Percentiles rank a stretch among this genome's conserved stretches.
Evolutionary conservation across 2,329 filamentous ascomycete genomes (phyloP).

Genomic region (Aspergillus cejpii): DNA sequence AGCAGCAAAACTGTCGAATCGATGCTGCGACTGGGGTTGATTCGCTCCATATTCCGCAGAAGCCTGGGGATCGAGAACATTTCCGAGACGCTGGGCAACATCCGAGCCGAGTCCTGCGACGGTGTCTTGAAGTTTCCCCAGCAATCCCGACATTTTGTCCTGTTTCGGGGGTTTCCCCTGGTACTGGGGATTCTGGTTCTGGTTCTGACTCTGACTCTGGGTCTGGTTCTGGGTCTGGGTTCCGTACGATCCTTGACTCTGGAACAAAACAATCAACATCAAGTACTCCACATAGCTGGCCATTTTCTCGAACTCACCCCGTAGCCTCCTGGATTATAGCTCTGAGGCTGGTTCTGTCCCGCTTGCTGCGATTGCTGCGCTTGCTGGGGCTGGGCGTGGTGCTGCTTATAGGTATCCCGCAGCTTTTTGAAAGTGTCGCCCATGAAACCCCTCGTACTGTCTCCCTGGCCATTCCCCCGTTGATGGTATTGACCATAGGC

Average conservation of each 20-base stretch:
- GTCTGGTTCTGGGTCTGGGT: constrained; percentile 23
- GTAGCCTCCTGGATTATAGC: constrained; percentile 19
- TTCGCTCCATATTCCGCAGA: constrained; percentile 41
- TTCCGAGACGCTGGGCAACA: constrained; percentile 46
- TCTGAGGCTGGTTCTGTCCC: constrained; percentile 13
- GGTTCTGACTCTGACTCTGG: constrained; percentile 21
- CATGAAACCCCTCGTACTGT: constrained; percentile 45
- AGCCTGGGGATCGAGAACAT: constrained; percentile 43
- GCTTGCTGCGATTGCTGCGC: constrained; percentile 1
- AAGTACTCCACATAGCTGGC: not conserved
- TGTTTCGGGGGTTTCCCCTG: constrained; percentile 31
- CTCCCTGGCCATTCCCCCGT: constrained; percentile 11
- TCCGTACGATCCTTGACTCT: constrained; percentile 9
- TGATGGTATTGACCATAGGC: constrained; percentile 50
- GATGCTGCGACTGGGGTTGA: constrained; percentile 41
- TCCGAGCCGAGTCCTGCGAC: constrained; percentile 48
- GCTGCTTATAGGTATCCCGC: constrained; percentile 30
- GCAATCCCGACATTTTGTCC: constrained; percentile 42
- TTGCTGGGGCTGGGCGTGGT: constrained; percentile 15
- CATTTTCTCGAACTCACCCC: constrained; percentile 14
- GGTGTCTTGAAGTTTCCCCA: constrained; percentile 51
- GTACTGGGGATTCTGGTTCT: constrained; percentile 17
- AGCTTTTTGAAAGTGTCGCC: constrained; percentile 47
- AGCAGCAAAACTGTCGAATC: constrained; percentile 62
- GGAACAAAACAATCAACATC: not conserved